A percentile compares a stretch with the other conserved stretches of the same genome.
These are phyloP conservation scores for Ophiostoma ips DNA, from an alignment of 2,329 filamentous ascomycete species.

Conservation along the genomic window DNA sequence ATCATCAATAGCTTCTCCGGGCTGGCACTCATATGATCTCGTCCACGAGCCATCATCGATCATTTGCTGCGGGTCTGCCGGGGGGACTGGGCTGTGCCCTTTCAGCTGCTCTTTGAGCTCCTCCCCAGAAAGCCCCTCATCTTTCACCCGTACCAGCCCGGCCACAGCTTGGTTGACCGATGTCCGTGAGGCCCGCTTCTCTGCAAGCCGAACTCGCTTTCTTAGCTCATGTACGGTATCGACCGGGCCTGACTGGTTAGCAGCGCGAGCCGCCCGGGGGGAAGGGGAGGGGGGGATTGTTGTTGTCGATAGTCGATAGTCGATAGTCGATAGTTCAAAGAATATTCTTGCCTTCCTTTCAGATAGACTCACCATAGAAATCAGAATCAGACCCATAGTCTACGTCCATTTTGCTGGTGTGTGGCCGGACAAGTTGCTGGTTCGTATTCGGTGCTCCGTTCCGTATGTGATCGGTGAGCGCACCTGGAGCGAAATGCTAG, in stretches of 20 bases:
- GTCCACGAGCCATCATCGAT: conserved; percentile 49
- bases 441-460: not conserved
- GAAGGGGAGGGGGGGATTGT: no score
- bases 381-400: conserved; percentile 36
- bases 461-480: no score
- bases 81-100: not conserved
- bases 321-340: no score
- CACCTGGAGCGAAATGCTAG: no score
- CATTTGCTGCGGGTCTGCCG: conserved; percentile 4
- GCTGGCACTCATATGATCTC: conserved; percentile 44
- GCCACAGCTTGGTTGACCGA: not conserved
- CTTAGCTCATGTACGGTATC: conserved; percentile 33
- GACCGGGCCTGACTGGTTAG: conserved; percentile 36
- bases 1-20: conserved; percentile 16
- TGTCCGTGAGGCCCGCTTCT: not conserved
- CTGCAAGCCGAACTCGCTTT: conserved; percentile 37
- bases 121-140: conserved; percentile 15
- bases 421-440: not conserved
- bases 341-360: no score
- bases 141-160: not conserved
- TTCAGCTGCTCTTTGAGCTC: not conserved
- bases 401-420: conserved; percentile 15
- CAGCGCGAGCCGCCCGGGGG: no score
- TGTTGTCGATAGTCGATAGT: no score
- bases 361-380: conserved; percentile 34